A percentile compares a stretch with the other conserved stretches of the same genome.
Evolutionary conservation across 2,329 filamentous ascomycete genomes (phyloP).

Genomic region (Ramularia endophylla): DNA sequence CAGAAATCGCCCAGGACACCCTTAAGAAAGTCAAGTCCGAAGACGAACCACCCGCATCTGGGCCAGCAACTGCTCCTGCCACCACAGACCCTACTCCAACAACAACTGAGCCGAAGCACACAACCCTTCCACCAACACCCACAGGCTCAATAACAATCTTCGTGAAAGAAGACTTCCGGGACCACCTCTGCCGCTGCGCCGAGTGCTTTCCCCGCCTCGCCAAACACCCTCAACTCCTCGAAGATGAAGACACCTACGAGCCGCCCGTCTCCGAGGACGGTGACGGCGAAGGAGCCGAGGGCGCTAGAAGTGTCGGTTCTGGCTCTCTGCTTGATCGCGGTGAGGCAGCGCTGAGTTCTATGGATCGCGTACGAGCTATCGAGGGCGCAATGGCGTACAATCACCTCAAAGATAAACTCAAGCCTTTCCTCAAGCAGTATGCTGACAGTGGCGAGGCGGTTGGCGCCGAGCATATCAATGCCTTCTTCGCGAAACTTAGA

Average conservation of each 20-base stretch:
- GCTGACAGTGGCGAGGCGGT: slow-evolving; percentile 85
- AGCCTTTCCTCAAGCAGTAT: slow-evolving; percentile 87
- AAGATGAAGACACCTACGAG: slow-evolving; percentile 92
- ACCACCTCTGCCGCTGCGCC: slow-evolving; percentile 73
- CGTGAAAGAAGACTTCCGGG: slow-evolving; percentile 70
- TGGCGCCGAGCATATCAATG: slow-evolving; percentile 91
- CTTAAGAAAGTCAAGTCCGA: slow-evolving; percentile 25
- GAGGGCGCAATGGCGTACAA: slow-evolving; percentile 98
- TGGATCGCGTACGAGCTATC: slow-evolving; percentile 89
- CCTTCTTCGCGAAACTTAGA: slow-evolving; percentile 88
- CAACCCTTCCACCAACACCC: slow-evolving; percentile 51
- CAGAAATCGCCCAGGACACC: slow-evolving; percentile 20
- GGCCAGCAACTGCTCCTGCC: neutral
- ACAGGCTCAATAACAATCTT: slow-evolving; percentile 70
- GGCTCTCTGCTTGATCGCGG: slow-evolving; percentile 84
- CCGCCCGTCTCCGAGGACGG: slow-evolving; percentile 69
- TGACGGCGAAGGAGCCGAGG: slow-evolving; percentile 42
- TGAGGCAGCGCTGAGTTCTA: slow-evolving; percentile 83
- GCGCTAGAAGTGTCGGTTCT: slow-evolving; percentile 55
- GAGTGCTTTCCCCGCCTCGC: slow-evolving; percentile 71
- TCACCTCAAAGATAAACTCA: slow-evolving; percentile 91
- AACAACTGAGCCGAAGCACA: slow-evolving; percentile 23
- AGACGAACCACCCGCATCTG: slow-evolving; percentile 4
- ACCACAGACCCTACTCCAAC: slow-evolving; percentile 1
- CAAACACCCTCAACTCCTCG: slow-evolving; percentile 72